Percentiles rank a stretch among this genome's conserved stretches.
Conservation (phyloP, 805 yeast genomes). For the Suhomyces sp. region DNA sequence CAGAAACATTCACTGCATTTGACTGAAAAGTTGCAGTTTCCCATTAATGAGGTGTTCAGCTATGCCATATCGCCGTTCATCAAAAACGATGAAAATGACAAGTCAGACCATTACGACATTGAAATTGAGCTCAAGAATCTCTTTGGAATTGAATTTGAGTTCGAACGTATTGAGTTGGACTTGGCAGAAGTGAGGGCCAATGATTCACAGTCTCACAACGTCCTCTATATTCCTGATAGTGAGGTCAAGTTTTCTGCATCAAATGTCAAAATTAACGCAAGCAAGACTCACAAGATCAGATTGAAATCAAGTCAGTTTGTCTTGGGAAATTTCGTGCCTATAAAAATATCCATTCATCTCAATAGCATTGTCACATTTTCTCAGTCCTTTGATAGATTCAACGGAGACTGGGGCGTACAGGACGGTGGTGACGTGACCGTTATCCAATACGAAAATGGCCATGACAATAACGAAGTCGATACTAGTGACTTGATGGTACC, state of each 20-base stretch:
- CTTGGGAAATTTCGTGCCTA: conserved; percentile 32
- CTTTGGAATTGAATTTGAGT: conserved; percentile 20
- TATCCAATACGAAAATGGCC: conserved; percentile 5
- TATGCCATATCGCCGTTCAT: conserved; percentile 37
- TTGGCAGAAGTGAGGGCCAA: conserved; percentile 11
- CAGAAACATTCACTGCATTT: conserved; percentile 13
- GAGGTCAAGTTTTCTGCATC: not conserved
- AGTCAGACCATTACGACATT: conserved; percentile 35
- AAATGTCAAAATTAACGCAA: conserved; percentile 9
- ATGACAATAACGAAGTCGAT: not conserved
- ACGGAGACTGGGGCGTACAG: not conserved
- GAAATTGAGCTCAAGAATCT: conserved; percentile 30
- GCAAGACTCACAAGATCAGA: conserved; percentile 11
- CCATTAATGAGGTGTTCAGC: conserved; percentile 35
- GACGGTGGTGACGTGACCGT: conserved; percentile 6
- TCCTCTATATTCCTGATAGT: not conserved
- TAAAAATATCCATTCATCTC: conserved; percentile 13
- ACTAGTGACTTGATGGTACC: not conserved
- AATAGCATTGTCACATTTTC: conserved; percentile 17
- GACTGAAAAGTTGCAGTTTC: conserved; percentile 22
- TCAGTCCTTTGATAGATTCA: conserved; percentile 10
- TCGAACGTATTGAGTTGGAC: conserved; percentile 19
- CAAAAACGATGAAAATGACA: conserved; percentile 19
- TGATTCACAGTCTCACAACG: not conserved
- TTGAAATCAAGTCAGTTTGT: conserved; percentile 26